phyloP scores from a whole-genome alignment of 805 yeast genomes.

The Starmerella gropengiesseri region DNA sequence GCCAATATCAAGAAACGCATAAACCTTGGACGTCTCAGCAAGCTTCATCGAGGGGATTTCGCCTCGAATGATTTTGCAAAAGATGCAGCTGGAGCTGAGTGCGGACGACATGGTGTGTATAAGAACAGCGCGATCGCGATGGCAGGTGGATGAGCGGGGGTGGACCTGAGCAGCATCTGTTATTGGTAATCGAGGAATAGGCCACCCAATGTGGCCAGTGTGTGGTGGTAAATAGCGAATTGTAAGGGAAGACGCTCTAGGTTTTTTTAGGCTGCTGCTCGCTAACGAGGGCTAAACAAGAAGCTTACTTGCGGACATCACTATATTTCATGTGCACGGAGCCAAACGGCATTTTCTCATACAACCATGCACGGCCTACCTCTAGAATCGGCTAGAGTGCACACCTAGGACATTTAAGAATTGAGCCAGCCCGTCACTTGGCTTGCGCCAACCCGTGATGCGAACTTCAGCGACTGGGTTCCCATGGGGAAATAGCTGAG shows the following conservation, averaged over 20 bases:
- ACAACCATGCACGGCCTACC: constrained; percentile 65
- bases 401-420: constrained; percentile 22
- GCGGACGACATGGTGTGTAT: constrained; percentile 9
- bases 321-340: background rate
- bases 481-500: constrained; percentile 95
- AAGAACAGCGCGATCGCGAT: background rate
- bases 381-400: constrained; percentile 31
- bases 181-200: too few relatives aligned
- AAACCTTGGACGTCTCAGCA: constrained; percentile 69
- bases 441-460: constrained; percentile 46
- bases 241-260: too few relatives aligned
- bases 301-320: too few relatives aligned
- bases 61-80: constrained; percentile 89
- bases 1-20: constrained; percentile 82
- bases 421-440: constrained; percentile 40
- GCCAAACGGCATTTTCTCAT: too few relatives aligned
- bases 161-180: background rate
- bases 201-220: too few relatives aligned
- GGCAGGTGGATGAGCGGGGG: background rate
- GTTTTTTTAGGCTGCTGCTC: too few relatives aligned
- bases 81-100: constrained; percentile 46
- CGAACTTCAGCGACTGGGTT: constrained; percentile 55
- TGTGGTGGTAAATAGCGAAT: too few relatives aligned
- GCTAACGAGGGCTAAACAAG: too few relatives aligned
- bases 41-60: constrained; percentile 91